Conservation (phyloP, 1,284 basidiomycete species). For the Apiotrichum siamense region DNA sequence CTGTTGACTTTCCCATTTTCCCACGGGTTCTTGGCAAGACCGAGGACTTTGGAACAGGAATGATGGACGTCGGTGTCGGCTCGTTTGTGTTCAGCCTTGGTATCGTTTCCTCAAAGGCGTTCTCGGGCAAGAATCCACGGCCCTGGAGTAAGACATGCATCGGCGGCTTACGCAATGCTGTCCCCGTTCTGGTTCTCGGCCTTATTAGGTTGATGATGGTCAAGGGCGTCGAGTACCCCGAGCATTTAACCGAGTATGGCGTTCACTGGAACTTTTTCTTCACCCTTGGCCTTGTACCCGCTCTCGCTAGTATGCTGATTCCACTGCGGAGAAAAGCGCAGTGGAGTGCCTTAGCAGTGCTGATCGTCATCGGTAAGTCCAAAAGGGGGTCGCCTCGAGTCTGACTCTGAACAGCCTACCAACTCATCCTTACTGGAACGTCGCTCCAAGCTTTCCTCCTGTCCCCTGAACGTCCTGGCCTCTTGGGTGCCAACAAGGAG, state of each 20-base stretch:
- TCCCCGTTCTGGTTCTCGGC: slow-evolving; percentile 70
- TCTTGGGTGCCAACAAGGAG: slow-evolving; percentile 85
- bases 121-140: slow-evolving; percentile 3
- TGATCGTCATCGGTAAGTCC: slow-evolving; percentile 59
- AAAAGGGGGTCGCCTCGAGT: not conserved
- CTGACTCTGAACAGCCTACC: slow-evolving; percentile 56
- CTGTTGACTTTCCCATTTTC: slow-evolving; percentile 92
- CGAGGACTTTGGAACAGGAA: slow-evolving; percentile 85
- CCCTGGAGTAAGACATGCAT: not conserved
- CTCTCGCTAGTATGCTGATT: slow-evolving; percentile 65
- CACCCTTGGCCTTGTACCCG: slow-evolving; percentile 75
- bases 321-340: slow-evolving; percentile 57
- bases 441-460: slow-evolving; percentile 63
- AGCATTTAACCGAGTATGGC: slow-evolving; percentile 94
- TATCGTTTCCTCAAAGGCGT: slow-evolving; percentile 63
- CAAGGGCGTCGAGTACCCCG: slow-evolving; percentile 91
- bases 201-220: slow-evolving; percentile 74
- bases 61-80: slow-evolving; percentile 98
- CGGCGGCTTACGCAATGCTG: slow-evolving; percentile 52
- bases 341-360: slow-evolving; percentile 60
- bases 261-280: slow-evolving; percentile 99
- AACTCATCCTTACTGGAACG: slow-evolving; percentile 55
- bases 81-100: slow-evolving; percentile 80
- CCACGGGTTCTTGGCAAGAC: slow-evolving; percentile 85
- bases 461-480: slow-evolving; percentile 55